Base-by-base conservation (phyloP, 2,329 filamentous ascomycete genomes). In the Hortaea sp. region DNA sequence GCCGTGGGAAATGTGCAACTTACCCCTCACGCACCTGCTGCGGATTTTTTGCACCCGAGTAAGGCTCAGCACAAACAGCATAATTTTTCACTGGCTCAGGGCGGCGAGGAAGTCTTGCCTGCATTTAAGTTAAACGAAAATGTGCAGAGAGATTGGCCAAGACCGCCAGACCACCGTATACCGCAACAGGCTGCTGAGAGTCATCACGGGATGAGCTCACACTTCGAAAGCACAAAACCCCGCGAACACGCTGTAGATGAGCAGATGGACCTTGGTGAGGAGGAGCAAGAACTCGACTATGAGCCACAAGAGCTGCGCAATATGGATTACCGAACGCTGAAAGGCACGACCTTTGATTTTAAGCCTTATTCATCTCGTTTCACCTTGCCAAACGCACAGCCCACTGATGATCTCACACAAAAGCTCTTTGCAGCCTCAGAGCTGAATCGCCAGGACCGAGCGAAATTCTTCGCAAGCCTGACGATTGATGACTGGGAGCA, bases 401-500 rank as follows among this genome's bases (percentile, higher is more conserved):
- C 43, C 12, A 37, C 52, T 7, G 42, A 45, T 9, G 43, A 55
- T 6, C 48, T 66, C 5, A 32, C 46, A 3, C 47, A 57, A 4
- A 58, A 55, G 42, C 48, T 66, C 6, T 7, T 40, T 3, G 39
- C 44, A 5, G 47, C 53, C 7, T 47, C 46, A 11, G 27, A 13
- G 1, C 11, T 49, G 7, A 40, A 52, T 7, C 28, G 31, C 7
- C 43, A 62, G 28, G 64, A 71, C 3, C 74, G 78, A 49, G 59
- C 60, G 3, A 53, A 62, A 0, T 78, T 80, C 59, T 73, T 82
- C 51, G 62, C 66, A 1, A 69, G 68, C 7, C 65, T 82, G 37
- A 63, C 66, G 1, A 69, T 79, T 11, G 61, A 68, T 3, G 70
- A 81, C 50, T 81, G 79, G 76, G 79, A 82, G 61, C 71, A 78